phyloP scores from a whole-genome alignment of 2,329 filamentous ascomycete species.

The Botrytis pseudocinerea region DNA sequence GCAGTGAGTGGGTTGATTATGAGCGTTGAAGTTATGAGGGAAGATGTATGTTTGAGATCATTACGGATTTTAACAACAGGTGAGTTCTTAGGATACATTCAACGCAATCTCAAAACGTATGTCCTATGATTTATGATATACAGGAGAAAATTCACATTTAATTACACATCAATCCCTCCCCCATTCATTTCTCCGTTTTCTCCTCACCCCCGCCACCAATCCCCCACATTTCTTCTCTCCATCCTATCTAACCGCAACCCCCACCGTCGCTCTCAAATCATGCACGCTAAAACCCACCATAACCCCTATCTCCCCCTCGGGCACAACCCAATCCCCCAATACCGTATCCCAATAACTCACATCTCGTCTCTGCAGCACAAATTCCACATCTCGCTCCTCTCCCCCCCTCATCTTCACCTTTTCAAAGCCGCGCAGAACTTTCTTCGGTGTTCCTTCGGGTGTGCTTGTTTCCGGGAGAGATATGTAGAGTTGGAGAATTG shows the following conservation, averaged over 20 bases:
- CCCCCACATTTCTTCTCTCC: neutral
- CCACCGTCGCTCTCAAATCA: slow-evolving; percentile 25
- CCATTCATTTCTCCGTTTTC: neutral
- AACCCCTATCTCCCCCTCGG: slow-evolving; percentile 25
- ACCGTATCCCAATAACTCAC: slow-evolving; percentile 79
- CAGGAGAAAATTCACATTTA: neutral
- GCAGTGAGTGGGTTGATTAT: neutral
- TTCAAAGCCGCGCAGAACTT: slow-evolving; percentile 73
- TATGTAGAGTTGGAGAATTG: slow-evolving; percentile 42
- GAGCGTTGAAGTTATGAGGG: neutral
- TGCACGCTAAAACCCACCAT: slow-evolving; percentile 30
- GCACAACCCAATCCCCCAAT: slow-evolving; percentile 73
- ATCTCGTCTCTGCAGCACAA: slow-evolving; percentile 73
- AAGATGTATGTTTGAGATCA: neutral
- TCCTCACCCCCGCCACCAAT: too few species aligned
- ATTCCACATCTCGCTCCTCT: slow-evolving; percentile 61
- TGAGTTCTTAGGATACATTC: neutral
- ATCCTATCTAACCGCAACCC: neutral
- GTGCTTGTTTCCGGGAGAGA: neutral
- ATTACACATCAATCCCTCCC: neutral
- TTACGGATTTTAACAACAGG: neutral
- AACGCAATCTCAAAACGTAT: neutral
- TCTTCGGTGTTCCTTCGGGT: slow-evolving; percentile 43
- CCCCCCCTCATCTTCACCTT: slow-evolving; percentile 71
- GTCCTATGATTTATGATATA: neutral